These are phyloP conservation scores for Colletotrichum sublineola DNA, from an alignment of 2,329 filamentous ascomycete species.

Conservation along the genomic window DNA sequence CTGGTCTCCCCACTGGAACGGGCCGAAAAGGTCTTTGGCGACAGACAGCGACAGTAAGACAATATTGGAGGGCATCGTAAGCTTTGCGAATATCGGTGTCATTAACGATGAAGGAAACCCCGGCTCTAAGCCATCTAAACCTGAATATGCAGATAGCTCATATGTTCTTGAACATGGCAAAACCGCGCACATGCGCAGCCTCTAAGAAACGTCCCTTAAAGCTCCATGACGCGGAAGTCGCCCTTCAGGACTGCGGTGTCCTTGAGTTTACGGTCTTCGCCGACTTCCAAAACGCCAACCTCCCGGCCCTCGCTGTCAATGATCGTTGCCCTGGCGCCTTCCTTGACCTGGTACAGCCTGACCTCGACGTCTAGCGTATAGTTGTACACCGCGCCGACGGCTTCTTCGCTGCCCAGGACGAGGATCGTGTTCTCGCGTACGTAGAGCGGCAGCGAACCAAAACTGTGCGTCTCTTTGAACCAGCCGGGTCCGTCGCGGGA, in stretches of 20 bases:
- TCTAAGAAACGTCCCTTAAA: constrained; percentile 7
- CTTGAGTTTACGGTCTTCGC: constrained; percentile 55
- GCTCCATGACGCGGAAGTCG: constrained; percentile 37
- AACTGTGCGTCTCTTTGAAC: constrained; percentile 72
- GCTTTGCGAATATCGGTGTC: neutral
- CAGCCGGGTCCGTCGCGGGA: constrained; percentile 65
- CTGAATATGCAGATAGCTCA: constrained; percentile 32
- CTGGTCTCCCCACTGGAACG: constrained; percentile 13
- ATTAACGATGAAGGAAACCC: neutral
- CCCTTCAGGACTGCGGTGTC: constrained; percentile 58
- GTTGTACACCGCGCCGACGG: constrained; percentile 61
- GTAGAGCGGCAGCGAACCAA: constrained; percentile 70
- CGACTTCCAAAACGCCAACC: constrained; percentile 57
- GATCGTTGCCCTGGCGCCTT: constrained; percentile 58
- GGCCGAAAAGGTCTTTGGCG: constrained; percentile 5
- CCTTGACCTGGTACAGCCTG: constrained; percentile 57
- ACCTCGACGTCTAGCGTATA: constrained; percentile 63
- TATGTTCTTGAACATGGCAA: constrained; percentile 20
- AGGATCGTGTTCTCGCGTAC: constrained; percentile 67
- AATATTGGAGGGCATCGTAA: neutral
- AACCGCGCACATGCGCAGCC: neutral
- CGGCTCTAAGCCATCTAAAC: constrained; percentile 36
- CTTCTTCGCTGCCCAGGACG: constrained; percentile 57
- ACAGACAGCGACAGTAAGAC: neutral
- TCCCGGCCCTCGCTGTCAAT: constrained; percentile 58